These are phyloP conservation scores for Trichoderma sp. DNA, from an alignment of 2,329 filamentous ascomycete species.

Conservation along the genomic window DNA sequence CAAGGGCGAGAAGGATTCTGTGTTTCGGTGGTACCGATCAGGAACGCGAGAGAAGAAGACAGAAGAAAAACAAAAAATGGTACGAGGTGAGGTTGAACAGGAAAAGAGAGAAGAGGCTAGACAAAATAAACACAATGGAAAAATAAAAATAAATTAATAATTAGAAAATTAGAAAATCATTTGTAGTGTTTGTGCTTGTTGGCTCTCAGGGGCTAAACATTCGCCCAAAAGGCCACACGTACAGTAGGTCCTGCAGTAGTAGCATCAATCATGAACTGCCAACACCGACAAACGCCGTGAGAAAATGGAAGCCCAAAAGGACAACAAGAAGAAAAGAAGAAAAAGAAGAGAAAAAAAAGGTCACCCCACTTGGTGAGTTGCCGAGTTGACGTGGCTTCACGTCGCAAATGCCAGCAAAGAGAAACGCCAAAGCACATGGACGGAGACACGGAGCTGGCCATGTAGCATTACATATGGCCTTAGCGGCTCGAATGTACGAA, in stretches of 20 bases:
- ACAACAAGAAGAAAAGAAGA: neutral
- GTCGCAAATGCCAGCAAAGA: neutral
- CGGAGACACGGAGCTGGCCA: neutral
- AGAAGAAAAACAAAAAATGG: neutral
- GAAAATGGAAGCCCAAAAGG: neutral
- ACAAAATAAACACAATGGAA: neutral
- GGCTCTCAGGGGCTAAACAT: neutral
- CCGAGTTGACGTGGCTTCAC: conserved; percentile 11
- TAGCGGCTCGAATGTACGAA: neutral
- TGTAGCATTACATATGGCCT: neutral
- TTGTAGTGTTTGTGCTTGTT: neutral
- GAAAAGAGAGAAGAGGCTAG: neutral
- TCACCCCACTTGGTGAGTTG: conserved; percentile 7
- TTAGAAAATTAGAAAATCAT: neutral
- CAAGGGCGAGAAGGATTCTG: neutral
- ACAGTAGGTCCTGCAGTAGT: neutral
- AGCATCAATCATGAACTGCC: neutral
- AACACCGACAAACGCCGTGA: neutral
- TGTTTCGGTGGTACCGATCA: neutral
- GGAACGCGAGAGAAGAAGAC: neutral
- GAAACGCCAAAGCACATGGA: neutral
- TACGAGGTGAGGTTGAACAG: neutral
- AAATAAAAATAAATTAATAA: neutral
- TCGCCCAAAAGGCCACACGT: neutral
- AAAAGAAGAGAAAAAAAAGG: neutral